A percentile compares a stretch with the other conserved stretches of the same genome.
phyloP scores from a whole-genome alignment of 106 monocot genomes.

The Vanilla planifolia region DNA sequence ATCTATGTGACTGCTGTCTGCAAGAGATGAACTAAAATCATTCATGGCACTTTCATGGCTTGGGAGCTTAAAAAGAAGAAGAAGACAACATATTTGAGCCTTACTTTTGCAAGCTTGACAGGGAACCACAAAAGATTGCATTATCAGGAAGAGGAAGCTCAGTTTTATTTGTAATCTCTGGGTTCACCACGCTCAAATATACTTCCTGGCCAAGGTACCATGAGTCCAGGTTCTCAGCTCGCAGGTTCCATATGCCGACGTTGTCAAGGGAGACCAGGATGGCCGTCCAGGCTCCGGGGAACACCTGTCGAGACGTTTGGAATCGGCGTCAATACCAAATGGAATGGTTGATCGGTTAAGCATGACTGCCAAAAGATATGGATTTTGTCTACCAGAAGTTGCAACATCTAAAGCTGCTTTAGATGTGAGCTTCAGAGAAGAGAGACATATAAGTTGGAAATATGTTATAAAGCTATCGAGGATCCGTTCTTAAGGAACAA shows the following conservation, averaged over 20 bases:
- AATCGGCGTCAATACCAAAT: too few relatives aligned
- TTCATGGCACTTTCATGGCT: too few relatives aligned
- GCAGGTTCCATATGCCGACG: constrained; percentile 88
- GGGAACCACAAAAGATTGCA: constrained; percentile 78
- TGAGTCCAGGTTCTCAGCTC: constrained; percentile 58
- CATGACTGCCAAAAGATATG: too few relatives aligned
- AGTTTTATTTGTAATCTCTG: constrained; percentile 52
- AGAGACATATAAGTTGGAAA: neutral
- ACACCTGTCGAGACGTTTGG: constrained; percentile 33
- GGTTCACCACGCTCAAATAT: constrained; percentile 75
- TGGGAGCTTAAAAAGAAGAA: neutral
- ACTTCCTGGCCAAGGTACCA: constrained; percentile 77
- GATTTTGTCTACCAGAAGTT: neutral
- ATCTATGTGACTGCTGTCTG: constrained; percentile 48
- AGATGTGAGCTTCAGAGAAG: neutral
- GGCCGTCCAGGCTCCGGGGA: constrained; percentile 97
- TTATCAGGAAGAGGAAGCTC: constrained; percentile 77
- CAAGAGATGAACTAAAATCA: constrained; percentile 3
- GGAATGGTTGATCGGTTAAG: too few relatives aligned
- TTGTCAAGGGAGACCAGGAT: constrained; percentile 72
- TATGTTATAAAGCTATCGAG: neutral
- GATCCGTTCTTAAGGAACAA: too few relatives aligned
- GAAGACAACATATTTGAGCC: neutral
- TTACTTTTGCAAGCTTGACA: constrained; percentile 82
- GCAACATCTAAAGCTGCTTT: neutral